Evolutionary conservation across 106 monocot genomes (phyloP).

Genomic region (Alisma plantagoaquatica): DNA sequence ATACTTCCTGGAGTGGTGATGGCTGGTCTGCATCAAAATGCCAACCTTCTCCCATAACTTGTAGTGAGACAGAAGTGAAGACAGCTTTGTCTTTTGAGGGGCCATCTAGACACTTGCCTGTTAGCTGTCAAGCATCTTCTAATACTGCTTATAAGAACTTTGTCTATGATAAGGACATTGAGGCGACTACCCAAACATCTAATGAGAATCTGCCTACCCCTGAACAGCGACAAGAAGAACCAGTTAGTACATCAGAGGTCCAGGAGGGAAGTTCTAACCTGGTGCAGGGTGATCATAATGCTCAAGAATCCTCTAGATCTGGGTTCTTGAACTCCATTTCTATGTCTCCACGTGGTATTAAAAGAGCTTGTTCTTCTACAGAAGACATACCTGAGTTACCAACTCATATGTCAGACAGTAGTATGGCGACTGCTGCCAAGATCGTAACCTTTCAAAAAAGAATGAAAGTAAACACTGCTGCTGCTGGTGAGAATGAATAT

Average conservation of each 20-base stretch:
- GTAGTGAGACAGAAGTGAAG: background rate
- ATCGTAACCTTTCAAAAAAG: conserved; percentile 18
- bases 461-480: conserved; percentile 14
- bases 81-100: too few species aligned
- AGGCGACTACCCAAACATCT: too few species aligned
- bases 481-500: conserved; percentile 12
- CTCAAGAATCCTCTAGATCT: conserved; percentile 15
- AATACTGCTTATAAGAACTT: too few species aligned
- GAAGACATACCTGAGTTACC: conserved; percentile 15
- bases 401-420: conserved; percentile 10
- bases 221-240: too few species aligned
- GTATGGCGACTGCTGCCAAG: conserved; percentile 19
- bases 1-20: conserved; percentile 8
- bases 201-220: too few species aligned
- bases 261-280: conserved; percentile 1
- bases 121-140: too few species aligned
- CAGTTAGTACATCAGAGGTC: too few species aligned
- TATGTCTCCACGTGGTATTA: too few species aligned
- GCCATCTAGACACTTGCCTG: too few species aligned
- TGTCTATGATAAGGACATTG: too few species aligned
- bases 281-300: conserved; percentile 13
- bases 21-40: background rate
- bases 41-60: background rate
- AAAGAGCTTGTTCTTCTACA: too few species aligned
- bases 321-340: conserved; percentile 20